phyloP scores from a whole-genome alignment of 2,329 filamentous ascomycete genomes.

The Lachnellula cervina region DNA sequence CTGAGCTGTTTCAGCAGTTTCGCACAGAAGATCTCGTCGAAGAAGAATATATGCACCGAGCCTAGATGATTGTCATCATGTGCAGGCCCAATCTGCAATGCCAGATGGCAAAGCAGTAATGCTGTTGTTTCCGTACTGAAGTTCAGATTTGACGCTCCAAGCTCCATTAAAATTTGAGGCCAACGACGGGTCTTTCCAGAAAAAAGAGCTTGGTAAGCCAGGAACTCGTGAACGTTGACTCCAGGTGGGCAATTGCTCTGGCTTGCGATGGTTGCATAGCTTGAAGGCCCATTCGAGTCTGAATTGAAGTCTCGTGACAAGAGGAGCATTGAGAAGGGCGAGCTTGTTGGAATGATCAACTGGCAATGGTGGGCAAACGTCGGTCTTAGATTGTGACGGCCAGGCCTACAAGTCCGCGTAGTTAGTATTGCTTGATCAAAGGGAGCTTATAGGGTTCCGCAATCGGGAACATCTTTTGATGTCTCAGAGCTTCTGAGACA shows the following conservation, averaged over 20 bases:
- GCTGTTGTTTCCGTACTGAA: slow-evolving; percentile 51
- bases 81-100: slow-evolving; percentile 50
- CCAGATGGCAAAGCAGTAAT: slow-evolving; percentile 46
- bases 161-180: slow-evolving; percentile 43
- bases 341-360: slow-evolving; percentile 31
- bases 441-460: no score
- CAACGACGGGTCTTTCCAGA: slow-evolving; percentile 42
- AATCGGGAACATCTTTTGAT: no score
- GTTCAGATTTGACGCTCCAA: slow-evolving; percentile 52
- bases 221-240: slow-evolving; percentile 45
- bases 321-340: slow-evolving; percentile 22
- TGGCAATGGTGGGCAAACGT: slow-evolving; percentile 33
- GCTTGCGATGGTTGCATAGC: slow-evolving; percentile 40
- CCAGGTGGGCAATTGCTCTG: slow-evolving; percentile 42
- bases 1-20: slow-evolving; percentile 45
- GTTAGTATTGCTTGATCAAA: no score
- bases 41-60: slow-evolving; percentile 44
- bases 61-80: slow-evolving; percentile 35
- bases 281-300: slow-evolving; percentile 30
- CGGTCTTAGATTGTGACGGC: slow-evolving; percentile 10
- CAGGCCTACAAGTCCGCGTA: no score
- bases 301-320: slow-evolving; percentile 16
- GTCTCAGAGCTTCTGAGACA: slow-evolving; percentile 23
- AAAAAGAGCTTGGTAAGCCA: slow-evolving; percentile 41
- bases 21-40: slow-evolving; percentile 45